These are phyloP conservation scores for Geranomyces michiganensis DNA, from an alignment of 192 early-diverging fungal species.

Conservation along the genomic window DNA sequence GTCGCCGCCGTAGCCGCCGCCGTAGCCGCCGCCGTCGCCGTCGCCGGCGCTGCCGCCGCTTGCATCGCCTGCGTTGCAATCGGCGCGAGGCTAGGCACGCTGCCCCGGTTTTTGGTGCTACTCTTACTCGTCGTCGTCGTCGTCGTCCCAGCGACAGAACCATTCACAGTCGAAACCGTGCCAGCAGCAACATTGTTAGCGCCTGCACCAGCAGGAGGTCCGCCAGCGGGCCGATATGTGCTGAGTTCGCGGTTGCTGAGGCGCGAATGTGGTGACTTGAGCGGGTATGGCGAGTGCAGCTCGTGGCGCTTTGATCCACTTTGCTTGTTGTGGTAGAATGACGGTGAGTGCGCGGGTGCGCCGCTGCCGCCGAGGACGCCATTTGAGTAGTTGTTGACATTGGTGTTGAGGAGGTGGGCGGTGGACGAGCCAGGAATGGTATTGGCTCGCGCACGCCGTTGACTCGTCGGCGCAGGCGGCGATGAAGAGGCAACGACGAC, in stretches of 20 bases:
- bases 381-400: not conserved
- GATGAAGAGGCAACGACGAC: not conserved
- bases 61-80: not conserved
- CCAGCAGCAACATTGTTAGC: too few relatives aligned
- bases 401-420: constrained; percentile 3
- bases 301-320: constrained; percentile 1
- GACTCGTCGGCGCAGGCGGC: not conserved
- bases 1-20: not conserved
- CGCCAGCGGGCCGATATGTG: not conserved
- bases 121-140: too few relatives aligned
- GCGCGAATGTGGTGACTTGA: not conserved
- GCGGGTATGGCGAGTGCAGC: not conserved
- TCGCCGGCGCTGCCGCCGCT: not conserved
- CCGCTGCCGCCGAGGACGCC: not conserved
- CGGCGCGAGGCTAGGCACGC: not conserved
- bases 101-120: not conserved
- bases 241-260: constrained; percentile 12
- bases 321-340: not conserved
- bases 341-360: not conserved
- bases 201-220: too few relatives aligned
- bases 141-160: not conserved
- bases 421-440: constrained; percentile 8
- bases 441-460: not conserved
- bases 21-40: too few relatives aligned
- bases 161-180: too few relatives aligned